Percentiles rank a stretch among this genome's conserved stretches.
Conservation (phyloP, 495 filamentous ascomycete genomes). For the Penicillium bialowiezense region DNA sequence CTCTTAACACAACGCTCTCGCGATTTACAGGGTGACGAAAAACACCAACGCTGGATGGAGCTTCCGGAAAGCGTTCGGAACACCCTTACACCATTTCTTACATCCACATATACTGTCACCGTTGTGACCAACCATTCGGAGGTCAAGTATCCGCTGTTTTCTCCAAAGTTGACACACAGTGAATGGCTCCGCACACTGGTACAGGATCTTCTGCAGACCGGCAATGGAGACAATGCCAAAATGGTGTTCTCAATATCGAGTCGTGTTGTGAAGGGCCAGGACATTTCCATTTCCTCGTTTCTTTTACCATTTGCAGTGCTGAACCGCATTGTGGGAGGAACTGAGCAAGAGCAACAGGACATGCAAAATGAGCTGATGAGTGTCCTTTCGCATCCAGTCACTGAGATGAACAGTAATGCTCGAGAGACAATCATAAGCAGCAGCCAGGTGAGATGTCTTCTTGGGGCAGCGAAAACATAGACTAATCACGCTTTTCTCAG, state of each 20-base stretch:
- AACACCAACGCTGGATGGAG: conserved; percentile 68
- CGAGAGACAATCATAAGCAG: conserved; percentile 72
- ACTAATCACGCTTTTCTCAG: conserved; percentile 38
- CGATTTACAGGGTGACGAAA: conserved; percentile 48
- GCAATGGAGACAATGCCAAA: conserved; percentile 62
- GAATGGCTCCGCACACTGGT: conserved; percentile 79
- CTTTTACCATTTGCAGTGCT: conserved; percentile 79
- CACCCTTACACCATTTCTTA: conserved; percentile 78
- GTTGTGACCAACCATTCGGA: conserved; percentile 48
- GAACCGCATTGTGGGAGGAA: conserved; percentile 72
- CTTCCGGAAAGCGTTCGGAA: conserved; percentile 73
- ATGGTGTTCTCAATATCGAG: conserved; percentile 77
- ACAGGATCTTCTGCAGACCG: conserved; percentile 74
- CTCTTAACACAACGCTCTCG: conserved; percentile 53
- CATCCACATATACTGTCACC: conserved; percentile 73
- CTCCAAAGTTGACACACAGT: conserved; percentile 57
- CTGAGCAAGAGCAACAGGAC: conserved; percentile 60
- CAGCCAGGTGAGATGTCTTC: conserved; percentile 64
- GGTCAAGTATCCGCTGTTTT: conserved; percentile 76
- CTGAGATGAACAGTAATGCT: conserved; percentile 48
- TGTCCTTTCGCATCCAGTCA: conserved; percentile 63
- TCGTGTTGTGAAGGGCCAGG: conserved; percentile 76
- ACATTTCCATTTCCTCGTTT: conserved; percentile 79
- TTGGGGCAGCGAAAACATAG: conserved; percentile 4
- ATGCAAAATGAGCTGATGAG: conserved; percentile 67